Percentiles rank a stretch among this genome's conserved stretches.
These are phyloP conservation scores for Rhodotorula sp. DNA, from an alignment of 1,284 basidiomycete species.

Conservation along the genomic window DNA sequence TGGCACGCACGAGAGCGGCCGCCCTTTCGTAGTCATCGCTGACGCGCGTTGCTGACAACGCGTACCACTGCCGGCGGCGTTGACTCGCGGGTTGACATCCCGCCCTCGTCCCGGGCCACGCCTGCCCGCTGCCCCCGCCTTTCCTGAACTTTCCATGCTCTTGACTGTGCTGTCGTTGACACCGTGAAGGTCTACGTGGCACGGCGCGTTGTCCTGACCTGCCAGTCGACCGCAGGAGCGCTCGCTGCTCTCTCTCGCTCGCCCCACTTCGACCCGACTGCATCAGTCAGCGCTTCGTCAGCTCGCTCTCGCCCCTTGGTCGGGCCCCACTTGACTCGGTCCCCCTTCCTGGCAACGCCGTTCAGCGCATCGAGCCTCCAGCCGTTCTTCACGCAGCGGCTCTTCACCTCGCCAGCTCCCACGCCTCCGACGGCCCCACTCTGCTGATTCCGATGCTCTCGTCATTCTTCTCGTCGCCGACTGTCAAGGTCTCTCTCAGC, in stretches of 20 bases:
- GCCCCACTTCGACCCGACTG: too few species aligned
- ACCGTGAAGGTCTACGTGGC: neutral
- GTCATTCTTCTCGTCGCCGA: conserved; percentile 25
- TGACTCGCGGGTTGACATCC: neutral
- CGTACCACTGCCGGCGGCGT: too few species aligned
- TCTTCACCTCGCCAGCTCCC: neutral
- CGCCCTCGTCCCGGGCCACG: neutral
- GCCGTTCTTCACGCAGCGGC: neutral
- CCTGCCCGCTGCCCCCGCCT: neutral
- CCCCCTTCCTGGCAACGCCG: neutral
- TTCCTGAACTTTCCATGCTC: neutral
- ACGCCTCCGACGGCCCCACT: too few species aligned
- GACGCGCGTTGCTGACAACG: too few species aligned
- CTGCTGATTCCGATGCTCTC: conserved; percentile 5
- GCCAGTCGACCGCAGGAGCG: neutral
- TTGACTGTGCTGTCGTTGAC: neutral
- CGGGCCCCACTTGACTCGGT: too few species aligned
- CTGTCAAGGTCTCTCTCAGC: conserved; percentile 23
- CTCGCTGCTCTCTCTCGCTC: neutral
- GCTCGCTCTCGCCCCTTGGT: neutral
- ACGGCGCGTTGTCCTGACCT: neutral
- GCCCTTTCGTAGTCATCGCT: too few species aligned
- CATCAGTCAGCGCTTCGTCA: too few species aligned
- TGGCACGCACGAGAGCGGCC: too few species aligned
- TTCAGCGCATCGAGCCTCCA: neutral